Conservation (phyloP, 108 stramenopile species). For the Parmales sp. region DNA sequence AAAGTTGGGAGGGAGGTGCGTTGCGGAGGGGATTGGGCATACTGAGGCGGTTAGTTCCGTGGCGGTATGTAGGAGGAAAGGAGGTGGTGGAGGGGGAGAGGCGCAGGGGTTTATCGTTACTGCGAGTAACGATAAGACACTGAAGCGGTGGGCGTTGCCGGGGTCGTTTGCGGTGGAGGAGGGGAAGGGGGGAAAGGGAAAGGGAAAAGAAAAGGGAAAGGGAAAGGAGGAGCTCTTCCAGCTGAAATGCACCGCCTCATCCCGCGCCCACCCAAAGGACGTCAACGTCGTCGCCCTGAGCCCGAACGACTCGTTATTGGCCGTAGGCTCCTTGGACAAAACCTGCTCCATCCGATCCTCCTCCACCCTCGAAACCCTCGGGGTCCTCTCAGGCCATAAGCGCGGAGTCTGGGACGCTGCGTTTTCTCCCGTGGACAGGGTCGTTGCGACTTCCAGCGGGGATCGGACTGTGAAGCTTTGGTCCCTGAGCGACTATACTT, state of each 20-base stretch:
- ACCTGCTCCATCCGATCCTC: constrained; percentile 81
- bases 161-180: constrained; percentile 48
- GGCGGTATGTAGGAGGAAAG: constrained; percentile 66
- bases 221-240: too few relatives aligned
- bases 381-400: constrained; percentile 83
- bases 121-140: constrained; percentile 77
- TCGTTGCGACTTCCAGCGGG: constrained; percentile 81
- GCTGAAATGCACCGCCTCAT: too few relatives aligned
- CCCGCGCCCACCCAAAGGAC: constrained; percentile 75
- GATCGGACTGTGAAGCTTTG: constrained; percentile 89
- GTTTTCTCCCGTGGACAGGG: constrained; percentile 84
- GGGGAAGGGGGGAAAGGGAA: too few relatives aligned
- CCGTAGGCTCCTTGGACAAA: constrained; percentile 91
- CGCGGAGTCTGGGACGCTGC: constrained; percentile 91
- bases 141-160: constrained; percentile 85
- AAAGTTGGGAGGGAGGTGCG: too few relatives aligned
- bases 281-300: constrained; percentile 86
- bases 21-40: constrained; percentile 67
- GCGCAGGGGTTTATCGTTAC: constrained; percentile 79
- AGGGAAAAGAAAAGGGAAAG: too few relatives aligned
- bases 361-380: constrained; percentile 58
- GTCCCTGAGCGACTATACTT: constrained; percentile 75
- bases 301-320: constrained; percentile 90
- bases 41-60: constrained; percentile 75
- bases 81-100: constrained; percentile 70